phyloP scores from a whole-genome alignment of 305 asterid genomes.

The Coffea humblotiana region DNA sequence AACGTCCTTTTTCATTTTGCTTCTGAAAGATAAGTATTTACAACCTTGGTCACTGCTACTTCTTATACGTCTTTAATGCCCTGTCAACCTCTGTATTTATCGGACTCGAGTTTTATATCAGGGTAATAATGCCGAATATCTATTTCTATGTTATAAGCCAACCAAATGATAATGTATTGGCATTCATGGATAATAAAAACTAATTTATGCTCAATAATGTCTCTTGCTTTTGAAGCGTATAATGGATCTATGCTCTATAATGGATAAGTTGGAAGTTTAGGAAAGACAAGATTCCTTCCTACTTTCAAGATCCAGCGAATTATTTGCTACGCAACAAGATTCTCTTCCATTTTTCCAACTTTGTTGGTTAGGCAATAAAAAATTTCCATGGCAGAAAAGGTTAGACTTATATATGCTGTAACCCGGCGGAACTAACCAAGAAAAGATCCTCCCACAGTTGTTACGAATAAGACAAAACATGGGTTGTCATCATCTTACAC shows the following conservation, averaged over 20 bases:
- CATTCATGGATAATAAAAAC: neutral
- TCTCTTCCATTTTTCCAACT: neutral
- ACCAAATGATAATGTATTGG: neutral
- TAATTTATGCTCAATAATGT: neutral
- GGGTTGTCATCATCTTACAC: constrained; percentile 2
- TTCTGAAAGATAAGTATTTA: no score
- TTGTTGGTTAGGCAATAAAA: neutral
- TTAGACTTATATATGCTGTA: neutral
- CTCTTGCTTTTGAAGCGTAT: neutral
- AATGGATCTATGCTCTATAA: neutral
- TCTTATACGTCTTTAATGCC: neutral
- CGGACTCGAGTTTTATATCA: neutral
- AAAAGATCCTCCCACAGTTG: neutral
- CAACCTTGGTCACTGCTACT: neutral
- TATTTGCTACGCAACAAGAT: neutral
- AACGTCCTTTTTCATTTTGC: no score
- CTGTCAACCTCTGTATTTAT: neutral
- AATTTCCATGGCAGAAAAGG: neutral
- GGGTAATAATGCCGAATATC: neutral
- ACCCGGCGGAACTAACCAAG: neutral
- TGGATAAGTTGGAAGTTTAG: neutral
- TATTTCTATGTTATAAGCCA: neutral
- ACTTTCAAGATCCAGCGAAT: neutral
- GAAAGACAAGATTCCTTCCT: neutral
- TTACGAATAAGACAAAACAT: neutral